phyloP scores from a whole-genome alignment of 352 stramenopile species.

The Globisporangium irregulare region DNA sequence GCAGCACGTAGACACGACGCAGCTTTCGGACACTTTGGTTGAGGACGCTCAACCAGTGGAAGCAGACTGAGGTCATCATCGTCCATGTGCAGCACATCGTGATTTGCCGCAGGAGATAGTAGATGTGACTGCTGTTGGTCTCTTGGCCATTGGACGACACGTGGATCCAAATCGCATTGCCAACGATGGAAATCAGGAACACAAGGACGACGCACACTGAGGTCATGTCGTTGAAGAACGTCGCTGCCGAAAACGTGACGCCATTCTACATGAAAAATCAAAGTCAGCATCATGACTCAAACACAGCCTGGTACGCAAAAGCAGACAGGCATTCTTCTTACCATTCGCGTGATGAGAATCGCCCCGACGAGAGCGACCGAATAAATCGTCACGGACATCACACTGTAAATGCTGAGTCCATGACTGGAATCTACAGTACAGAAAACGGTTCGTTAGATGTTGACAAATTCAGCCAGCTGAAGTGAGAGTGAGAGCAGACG shows the following conservation, averaged over 20 bases:
- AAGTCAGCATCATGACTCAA: not conserved
- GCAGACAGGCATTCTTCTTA: conserved; percentile 16
- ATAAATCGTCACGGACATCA: conserved; percentile 86
- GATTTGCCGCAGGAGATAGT: conserved; percentile 71
- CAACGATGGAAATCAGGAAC: conserved; percentile 69
- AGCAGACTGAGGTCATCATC: conserved; percentile 85
- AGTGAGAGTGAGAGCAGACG: not conserved
- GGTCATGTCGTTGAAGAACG: conserved; percentile 88
- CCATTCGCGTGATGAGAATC: conserved; percentile 81
- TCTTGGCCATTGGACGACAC: conserved; percentile 48
- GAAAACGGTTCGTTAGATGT: conserved; percentile 12
- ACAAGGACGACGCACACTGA: conserved; percentile 73
- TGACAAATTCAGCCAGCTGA: not conserved
- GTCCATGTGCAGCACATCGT: conserved; percentile 76
- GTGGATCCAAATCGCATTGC: conserved; percentile 81
- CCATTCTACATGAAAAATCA: conserved; percentile 45
- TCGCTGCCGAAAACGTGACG: conserved; percentile 64
- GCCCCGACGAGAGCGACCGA: conserved; percentile 68
- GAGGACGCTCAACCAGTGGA: conserved; percentile 80
- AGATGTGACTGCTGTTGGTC: conserved; percentile 57
- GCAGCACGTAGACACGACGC: conserved; percentile 48
- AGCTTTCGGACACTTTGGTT: conserved; percentile 62
- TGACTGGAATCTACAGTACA: conserved; percentile 44
- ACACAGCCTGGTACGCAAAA: not conserved
- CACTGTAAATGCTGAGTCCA: conserved; percentile 80